Evolutionary conservation across 257 asterid species (phyloP).

Genomic region (Ehretia macrophylla): DNA sequence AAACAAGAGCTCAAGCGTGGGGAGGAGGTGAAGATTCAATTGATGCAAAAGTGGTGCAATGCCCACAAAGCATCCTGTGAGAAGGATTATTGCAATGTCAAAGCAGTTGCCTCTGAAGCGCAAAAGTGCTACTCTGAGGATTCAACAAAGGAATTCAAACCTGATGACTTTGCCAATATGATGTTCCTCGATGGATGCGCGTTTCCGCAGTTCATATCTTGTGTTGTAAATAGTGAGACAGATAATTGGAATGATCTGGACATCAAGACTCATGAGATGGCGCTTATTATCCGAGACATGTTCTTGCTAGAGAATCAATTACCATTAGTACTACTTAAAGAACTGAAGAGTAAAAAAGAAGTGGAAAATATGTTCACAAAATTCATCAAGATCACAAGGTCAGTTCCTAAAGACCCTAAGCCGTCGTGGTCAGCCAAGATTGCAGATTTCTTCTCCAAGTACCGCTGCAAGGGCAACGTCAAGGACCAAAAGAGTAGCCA

Average conservation of each 20-base stretch:
- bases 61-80: neutral
- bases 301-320: constrained; percentile 22
- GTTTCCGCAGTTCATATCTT: constrained; percentile 6
- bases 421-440: neutral
- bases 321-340: constrained; percentile 9
- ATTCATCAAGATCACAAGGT: neutral
- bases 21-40: neutral
- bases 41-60: neutral
- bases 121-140: neutral
- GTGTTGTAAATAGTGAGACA: neutral
- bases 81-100: neutral
- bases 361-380: neutral
- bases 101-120: neutral
- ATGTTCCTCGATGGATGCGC: constrained; percentile 18
- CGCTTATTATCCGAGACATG: constrained; percentile 12
- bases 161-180: constrained; percentile 11
- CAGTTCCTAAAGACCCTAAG: neutral
- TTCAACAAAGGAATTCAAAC: neutral
- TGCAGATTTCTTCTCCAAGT: neutral
- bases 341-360: neutral
- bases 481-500: too few species aligned
- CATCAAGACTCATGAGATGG: constrained; percentile 6
- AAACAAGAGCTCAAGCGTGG: neutral
- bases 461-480: too few species aligned
- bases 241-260: neutral